phyloP scores from a whole-genome alignment of 177 flowering plant species.

The Telopea speciosissima region DNA sequence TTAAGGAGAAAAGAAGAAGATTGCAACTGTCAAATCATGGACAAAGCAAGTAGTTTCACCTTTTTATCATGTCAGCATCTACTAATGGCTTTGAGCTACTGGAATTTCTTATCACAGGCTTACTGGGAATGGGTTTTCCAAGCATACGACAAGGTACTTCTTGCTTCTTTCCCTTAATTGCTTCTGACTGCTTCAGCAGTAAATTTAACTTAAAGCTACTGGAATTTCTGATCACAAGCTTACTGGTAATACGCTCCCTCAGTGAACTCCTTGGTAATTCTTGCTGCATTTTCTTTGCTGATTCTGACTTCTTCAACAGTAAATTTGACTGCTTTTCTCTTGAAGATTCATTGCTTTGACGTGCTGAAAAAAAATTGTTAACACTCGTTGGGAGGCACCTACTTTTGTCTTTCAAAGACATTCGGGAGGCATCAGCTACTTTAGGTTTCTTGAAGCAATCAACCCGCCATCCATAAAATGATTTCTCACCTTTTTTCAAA shows the following conservation, averaged over 20 bases:
- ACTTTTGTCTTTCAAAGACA: constrained; percentile 11
- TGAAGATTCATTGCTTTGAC: constrained; percentile 18
- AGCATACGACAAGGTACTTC: no score
- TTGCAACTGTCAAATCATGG: neutral
- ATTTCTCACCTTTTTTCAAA: constrained; percentile 4
- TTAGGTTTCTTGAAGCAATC: constrained; percentile 18
- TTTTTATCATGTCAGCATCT: constrained; percentile 40
- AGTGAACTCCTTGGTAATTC: no score
- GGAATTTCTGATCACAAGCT: no score
- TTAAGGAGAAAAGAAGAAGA: no score
- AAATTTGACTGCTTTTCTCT: constrained; percentile 6
- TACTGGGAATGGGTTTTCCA: neutral
- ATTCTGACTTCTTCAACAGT: no score
- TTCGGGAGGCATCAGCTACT: constrained; percentile 14
- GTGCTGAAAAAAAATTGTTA: constrained; percentile 10
- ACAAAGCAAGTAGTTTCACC: constrained; percentile 23
- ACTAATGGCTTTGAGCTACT: constrained; percentile 16
- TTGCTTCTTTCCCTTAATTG: no score
- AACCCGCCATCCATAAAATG: neutral
- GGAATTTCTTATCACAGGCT: constrained; percentile 14
- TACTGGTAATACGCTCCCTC: no score
- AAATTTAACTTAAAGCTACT: no score
- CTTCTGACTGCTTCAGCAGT: no score
- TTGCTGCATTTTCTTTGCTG: no score
- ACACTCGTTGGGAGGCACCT: constrained; percentile 14